phyloP scores from a whole-genome alignment of 2,329 filamentous ascomycete genomes.

The Fusarium piperis region DNA sequence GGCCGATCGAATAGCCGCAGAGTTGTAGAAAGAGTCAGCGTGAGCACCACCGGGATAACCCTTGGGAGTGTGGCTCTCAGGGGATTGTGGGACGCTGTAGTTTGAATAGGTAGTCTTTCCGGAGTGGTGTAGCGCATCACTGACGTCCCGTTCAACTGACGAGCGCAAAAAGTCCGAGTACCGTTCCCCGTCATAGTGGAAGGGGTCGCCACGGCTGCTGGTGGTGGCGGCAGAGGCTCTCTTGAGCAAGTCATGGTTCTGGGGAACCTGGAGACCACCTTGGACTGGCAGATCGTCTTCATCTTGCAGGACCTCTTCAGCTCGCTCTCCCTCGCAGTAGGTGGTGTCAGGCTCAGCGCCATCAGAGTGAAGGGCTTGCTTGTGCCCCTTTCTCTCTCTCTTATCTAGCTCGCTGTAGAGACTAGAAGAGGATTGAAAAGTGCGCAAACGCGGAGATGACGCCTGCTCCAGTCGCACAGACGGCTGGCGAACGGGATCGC shows the following conservation, averaged over 20 bases:
- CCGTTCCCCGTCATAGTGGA: conserved; percentile 55
- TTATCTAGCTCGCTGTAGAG: conserved; percentile 38
- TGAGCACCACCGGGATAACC: conserved; percentile 8
- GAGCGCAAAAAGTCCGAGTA: conserved; percentile 52
- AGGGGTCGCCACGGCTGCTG: conserved; percentile 54
- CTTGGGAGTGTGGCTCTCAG: conserved; percentile 2
- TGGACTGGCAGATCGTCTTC: neutral
- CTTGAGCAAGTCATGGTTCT: conserved; percentile 12
- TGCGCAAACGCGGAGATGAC: conserved; percentile 28
- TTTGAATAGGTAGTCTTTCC: conserved; percentile 33
- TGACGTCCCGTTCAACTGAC: conserved; percentile 56
- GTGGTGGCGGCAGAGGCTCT: conserved; percentile 46
- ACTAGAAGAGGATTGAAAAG: conserved; percentile 44
- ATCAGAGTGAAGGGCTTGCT: neutral
- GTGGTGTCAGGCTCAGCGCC: neutral
- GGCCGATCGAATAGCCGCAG: conserved; percentile 49
- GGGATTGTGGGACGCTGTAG: neutral
- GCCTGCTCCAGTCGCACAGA: conserved; percentile 15
- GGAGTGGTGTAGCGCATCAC: conserved; percentile 49
- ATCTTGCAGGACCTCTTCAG: neutral
- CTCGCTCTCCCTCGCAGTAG: neutral
- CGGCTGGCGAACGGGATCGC: conserved; percentile 13
- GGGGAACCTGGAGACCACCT: neutral
- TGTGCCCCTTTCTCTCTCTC: conserved; percentile 1
- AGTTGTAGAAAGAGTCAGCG: conserved; percentile 49